Evolutionary conservation across 1,284 basidiomycete species (phyloP), one percentile per base, ranked within the genome.

Genomic region (Ustanciosporium gigantosporum): DNA sequence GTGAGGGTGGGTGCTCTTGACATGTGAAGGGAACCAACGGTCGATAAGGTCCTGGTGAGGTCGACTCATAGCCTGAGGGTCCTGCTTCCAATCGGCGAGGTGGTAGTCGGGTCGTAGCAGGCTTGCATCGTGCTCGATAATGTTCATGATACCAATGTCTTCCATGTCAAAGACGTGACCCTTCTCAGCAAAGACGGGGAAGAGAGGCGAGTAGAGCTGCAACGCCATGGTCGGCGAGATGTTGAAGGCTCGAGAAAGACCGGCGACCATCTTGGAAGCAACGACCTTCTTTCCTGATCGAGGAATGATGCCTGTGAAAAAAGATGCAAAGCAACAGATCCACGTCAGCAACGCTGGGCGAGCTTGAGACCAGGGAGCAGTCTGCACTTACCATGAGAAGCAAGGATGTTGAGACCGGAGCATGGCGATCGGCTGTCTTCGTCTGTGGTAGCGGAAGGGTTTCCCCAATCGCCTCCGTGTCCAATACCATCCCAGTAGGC

Each of bases 21-120:
- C 8, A 7, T 14, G 7, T 9, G 50, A 36, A 4, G 58, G 58
- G 51, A 61, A 61, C 46, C 50, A 61, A 4, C 51, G 58, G 21
- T 61, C 58, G 37, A 61, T 61, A 36, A 61, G 37, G 11, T 61
- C 58, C 23, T 61, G 58, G 31, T 61, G 58, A 5, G 58, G 58
- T 19, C 58, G 51, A 13, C 23, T 36, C 47, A 61, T 50, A 20
- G 58, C 51, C 5, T 29, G 24, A 0, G 46, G 44, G 22, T 61
- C 58, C 11, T 22, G 23, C 29, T 39, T 46, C 41, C 43, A 47
- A 31, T 61, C 51, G 25, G 51, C 58, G 1, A 46, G 40, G 27
- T 50, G 36, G 36, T 43, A 50, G 38, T 61, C 58, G 0, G 58
- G 58, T 31, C 58, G 39, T 17, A 62, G 32, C 19, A 62, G 36